Evolutionary conservation across 1,284 basidiomycete species (phyloP).

Genomic region (Boletellus dicymbophilus): DNA sequence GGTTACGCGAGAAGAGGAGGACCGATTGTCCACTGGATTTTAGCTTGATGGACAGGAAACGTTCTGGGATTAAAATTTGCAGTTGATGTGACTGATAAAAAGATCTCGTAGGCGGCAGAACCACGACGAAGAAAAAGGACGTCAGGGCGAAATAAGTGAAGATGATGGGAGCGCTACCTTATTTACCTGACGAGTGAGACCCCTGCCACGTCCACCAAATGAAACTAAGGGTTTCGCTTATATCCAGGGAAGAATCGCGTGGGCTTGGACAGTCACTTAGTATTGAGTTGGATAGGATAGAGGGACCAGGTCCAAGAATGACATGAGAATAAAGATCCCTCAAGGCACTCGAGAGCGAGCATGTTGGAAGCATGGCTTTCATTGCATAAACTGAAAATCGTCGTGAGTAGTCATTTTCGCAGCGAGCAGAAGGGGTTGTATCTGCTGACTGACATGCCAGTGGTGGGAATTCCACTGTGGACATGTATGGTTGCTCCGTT

Average conservation of each 20-base stretch:
- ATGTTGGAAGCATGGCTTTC: slow-evolving; percentile 48
- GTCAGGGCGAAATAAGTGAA: slow-evolving; percentile 65
- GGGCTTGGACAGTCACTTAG: too few relatives aligned
- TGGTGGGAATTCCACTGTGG: slow-evolving; percentile 90
- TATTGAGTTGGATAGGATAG: too few relatives aligned
- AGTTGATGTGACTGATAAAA: slow-evolving; percentile 68
- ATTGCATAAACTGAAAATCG: slow-evolving; percentile 76
- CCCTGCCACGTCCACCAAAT: slow-evolving; percentile 84
- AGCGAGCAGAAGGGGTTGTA: slow-evolving; percentile 41
- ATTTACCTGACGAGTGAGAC: slow-evolving; percentile 78
- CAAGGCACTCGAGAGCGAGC: slow-evolving; percentile 63
- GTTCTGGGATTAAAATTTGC: slow-evolving; percentile 93
- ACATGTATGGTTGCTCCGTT: slow-evolving; percentile 94
- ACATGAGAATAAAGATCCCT: slow-evolving; percentile 71
- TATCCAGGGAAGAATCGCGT: slow-evolving; percentile 62
- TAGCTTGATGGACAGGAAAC: slow-evolving; percentile 85
- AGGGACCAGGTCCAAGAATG: too few relatives aligned
- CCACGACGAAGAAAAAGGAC: slow-evolving; percentile 81
- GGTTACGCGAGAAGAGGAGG: slow-evolving; percentile 44
- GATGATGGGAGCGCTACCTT: slow-evolving; percentile 80
- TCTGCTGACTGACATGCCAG: slow-evolving; percentile 38
- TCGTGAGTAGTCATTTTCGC: slow-evolving; percentile 89
- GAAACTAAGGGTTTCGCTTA: too few relatives aligned
- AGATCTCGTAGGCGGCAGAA: slow-evolving; percentile 91
- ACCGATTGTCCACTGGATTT: slow-evolving; percentile 51